These are phyloP conservation scores for Chalara sp. DNA, from an alignment of 2,329 filamentous ascomycete genomes.

Conservation along the genomic window DNA sequence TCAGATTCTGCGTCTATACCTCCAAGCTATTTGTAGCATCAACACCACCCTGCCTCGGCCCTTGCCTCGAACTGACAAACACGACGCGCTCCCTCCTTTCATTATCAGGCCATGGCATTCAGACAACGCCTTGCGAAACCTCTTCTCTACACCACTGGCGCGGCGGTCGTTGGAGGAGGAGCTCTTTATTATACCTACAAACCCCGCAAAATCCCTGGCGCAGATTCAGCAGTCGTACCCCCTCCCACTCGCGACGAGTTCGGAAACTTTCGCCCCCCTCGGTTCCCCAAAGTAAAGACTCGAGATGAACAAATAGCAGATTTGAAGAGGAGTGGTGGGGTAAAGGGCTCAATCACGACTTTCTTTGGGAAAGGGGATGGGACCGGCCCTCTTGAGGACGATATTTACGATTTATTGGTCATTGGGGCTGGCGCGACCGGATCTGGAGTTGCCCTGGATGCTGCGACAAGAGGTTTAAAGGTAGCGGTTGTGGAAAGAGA, in stretches of 20 bases:
- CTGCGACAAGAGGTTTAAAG: constrained; percentile 62
- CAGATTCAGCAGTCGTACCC: constrained; percentile 55
- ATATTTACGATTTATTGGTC: constrained; percentile 59
- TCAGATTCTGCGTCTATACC: no score
- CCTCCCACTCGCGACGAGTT: constrained; percentile 64
- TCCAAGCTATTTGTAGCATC: no score
- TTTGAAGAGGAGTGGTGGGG: constrained; percentile 42
- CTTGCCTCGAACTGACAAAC: no score
- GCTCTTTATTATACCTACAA: constrained; percentile 52
- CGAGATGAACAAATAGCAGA: constrained; percentile 45
- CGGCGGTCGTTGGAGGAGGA: constrained; percentile 37
- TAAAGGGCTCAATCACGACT: constrained; percentile 34
- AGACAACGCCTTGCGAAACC: constrained; percentile 38
- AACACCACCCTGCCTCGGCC: no score
- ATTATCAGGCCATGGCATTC: constrained; percentile 22
- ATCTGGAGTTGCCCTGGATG: constrained; percentile 64
- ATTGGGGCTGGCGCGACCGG: constrained; percentile 69
- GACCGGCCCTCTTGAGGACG: constrained; percentile 28
- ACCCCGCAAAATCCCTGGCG: constrained; percentile 65
- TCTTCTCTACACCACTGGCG: constrained; percentile 43
- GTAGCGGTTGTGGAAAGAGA: constrained; percentile 67
- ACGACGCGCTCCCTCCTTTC: no score
- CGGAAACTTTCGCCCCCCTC: constrained; percentile 53
- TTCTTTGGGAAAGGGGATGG: constrained; percentile 42
- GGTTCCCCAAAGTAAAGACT: constrained; percentile 42